Conservation (phyloP, 106 monocot species). For the Ottelia alismoides region DNA sequence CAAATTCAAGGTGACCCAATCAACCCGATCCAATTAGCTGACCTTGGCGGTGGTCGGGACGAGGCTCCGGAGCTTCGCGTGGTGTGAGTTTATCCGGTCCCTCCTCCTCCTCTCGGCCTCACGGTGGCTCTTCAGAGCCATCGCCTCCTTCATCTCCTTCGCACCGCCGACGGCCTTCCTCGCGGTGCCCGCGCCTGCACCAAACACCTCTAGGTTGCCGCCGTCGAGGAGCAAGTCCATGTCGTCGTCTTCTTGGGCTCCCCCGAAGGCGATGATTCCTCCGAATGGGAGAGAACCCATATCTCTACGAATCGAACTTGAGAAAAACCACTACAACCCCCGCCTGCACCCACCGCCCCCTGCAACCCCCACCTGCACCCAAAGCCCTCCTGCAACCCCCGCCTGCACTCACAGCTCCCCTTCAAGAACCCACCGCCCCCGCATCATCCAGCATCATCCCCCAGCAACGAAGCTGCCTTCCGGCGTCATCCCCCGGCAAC, state of each 20-base stretch:
- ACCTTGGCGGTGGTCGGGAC: constrained; percentile 39
- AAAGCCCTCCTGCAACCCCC: too few species aligned
- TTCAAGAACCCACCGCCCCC: too few species aligned
- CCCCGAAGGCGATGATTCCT: constrained; percentile 3
- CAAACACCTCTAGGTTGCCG: background rate
- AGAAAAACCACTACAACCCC: too few species aligned
- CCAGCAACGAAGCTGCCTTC: too few species aligned
- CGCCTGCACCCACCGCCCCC: too few species aligned
- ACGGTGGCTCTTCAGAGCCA: constrained; percentile 67
- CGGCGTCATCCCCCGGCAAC: too few species aligned
- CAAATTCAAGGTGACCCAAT: too few species aligned
- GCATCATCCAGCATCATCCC: too few species aligned
- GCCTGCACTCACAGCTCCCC: background rate
- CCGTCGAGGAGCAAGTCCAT: background rate
- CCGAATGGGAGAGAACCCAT: constrained; percentile 26
- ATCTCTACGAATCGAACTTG: too few species aligned
- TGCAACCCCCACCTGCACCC: too few species aligned
- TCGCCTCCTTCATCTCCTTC: constrained; percentile 23
- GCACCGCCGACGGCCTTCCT: constrained; percentile 1
- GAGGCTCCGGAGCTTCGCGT: constrained; percentile 30
- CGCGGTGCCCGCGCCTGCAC: constrained; percentile 3
- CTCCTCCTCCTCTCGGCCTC: constrained; percentile 63
- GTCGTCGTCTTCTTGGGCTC: constrained; percentile 1
- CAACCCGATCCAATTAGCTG: too few species aligned
- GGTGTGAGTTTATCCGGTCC: constrained; percentile 60